phyloP scores from a whole-genome alignment of 768 basidiomycete genomes.

The Hydnum rufescens region DNA sequence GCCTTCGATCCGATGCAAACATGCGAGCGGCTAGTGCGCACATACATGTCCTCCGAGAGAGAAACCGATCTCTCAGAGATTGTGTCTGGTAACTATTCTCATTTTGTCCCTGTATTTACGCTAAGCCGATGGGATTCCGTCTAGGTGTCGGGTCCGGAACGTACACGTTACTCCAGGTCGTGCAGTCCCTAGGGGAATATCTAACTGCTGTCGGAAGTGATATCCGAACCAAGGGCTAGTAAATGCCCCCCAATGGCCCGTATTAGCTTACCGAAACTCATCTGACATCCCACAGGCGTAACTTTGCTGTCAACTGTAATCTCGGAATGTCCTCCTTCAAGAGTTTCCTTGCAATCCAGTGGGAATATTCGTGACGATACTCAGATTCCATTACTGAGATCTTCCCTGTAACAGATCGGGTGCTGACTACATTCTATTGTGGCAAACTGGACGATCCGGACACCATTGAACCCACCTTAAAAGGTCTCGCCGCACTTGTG shows the following conservation, averaged over 20 bases:
- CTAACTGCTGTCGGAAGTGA: slow-evolving; percentile 71
- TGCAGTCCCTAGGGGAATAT: slow-evolving; percentile 74
- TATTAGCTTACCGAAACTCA: too few species aligned
- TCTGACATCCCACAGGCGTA: slow-evolving; percentile 49
- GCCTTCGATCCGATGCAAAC: slow-evolving; percentile 22
- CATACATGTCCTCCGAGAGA: slow-evolving; percentile 49
- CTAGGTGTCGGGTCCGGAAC: slow-evolving; percentile 35
- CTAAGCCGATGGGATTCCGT: too few species aligned
- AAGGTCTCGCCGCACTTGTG: slow-evolving; percentile 50
- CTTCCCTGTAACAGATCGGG: slow-evolving; percentile 44
- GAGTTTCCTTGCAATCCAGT: slow-evolving; percentile 71
- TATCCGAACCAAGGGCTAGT: slow-evolving; percentile 56
- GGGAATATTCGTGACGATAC: slow-evolving; percentile 18
- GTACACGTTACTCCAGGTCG: slow-evolving; percentile 48
- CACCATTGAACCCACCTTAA: slow-evolving; percentile 62
- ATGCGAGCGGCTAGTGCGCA: slow-evolving; percentile 36
- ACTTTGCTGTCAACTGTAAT: slow-evolving; percentile 62
- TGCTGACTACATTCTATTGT: slow-evolving; percentile 64
- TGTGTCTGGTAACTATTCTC: slow-evolving; percentile 31
- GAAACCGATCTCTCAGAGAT: slow-evolving; percentile 39
- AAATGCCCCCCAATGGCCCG: too few species aligned
- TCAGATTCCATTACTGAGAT: slow-evolving; percentile 2
- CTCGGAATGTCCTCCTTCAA: slow-evolving; percentile 33
- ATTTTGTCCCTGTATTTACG: too few species aligned
- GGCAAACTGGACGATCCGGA: slow-evolving; percentile 75